These are phyloP conservation scores for Magnaporthiopsis incrustans DNA, from an alignment of 2,329 filamentous ascomycete genomes.

Conservation along the genomic window DNA sequence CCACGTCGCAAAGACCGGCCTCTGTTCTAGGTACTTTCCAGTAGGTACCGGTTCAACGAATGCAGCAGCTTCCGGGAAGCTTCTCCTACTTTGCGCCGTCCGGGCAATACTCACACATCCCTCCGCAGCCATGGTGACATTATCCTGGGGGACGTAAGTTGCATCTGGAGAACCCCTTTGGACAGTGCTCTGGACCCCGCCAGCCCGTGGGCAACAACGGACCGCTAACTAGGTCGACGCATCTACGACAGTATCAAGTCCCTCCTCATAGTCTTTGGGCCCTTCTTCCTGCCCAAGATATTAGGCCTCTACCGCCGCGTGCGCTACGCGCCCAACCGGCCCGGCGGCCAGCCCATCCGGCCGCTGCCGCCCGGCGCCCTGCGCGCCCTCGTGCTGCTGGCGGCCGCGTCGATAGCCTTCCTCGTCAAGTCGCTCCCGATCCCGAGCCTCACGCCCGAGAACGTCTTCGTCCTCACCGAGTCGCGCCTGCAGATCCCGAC, in stretches of 20 bases:
- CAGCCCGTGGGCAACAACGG: not conserved
- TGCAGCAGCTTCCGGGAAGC: not conserved
- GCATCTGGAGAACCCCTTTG: not conserved
- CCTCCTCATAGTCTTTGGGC: conserved; percentile 57
- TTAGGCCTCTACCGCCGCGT: conserved; percentile 56
- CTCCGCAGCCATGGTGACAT: conserved; percentile 20
- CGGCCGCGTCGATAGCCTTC: conserved; percentile 40
- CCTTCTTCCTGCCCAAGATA: conserved; percentile 60
- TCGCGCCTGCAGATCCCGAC: conserved; percentile 81
- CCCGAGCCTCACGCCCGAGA: conserved; percentile 60
- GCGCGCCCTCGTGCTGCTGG: conserved; percentile 46
- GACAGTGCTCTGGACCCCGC: not conserved
- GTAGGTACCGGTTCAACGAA: not conserved
- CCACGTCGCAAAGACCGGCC: not conserved
- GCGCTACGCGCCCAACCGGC: conserved; percentile 32
- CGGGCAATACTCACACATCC: not conserved
- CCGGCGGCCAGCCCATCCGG: conserved; percentile 28
- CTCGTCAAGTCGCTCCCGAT: conserved; percentile 52
- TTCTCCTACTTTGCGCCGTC: not conserved
- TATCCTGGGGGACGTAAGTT: conserved; percentile 42
- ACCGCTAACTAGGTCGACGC: not conserved
- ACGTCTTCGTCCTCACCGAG: conserved; percentile 69
- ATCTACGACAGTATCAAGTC: conserved; percentile 38
- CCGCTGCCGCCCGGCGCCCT: conserved; percentile 40
- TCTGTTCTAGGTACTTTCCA: too few species aligned